Evolutionary conservation across 1,139 yeast species (phyloP).

Genomic region (Geotrichum citri-aurantii): DNA sequence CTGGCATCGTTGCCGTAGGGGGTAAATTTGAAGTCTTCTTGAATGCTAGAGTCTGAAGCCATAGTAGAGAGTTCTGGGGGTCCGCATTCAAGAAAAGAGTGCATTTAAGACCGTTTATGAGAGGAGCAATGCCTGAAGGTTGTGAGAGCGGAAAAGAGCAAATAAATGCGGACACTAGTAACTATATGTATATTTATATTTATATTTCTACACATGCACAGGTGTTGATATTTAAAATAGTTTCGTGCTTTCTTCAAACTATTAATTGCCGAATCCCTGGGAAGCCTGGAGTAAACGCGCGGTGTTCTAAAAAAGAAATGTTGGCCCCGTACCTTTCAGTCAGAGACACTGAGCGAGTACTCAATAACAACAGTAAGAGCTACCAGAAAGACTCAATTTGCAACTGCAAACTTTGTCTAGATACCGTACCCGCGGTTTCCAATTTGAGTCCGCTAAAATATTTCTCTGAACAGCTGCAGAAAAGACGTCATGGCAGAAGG

Average conservation of each 20-base stretch:
- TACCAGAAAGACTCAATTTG: neutral
- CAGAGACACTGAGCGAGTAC: neutral
- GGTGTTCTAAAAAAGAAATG: neutral
- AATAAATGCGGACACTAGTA: neutral
- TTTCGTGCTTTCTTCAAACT: neutral
- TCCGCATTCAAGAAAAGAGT: neutral
- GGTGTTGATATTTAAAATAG: neutral
- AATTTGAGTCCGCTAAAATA: neutral
- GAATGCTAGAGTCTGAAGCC: slow-evolving; percentile 7
- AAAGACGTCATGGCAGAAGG: neutral
- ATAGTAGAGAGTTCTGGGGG: neutral
- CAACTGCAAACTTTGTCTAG: neutral
- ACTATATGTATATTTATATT: too few species aligned
- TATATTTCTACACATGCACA: neutral
- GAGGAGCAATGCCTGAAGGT: neutral
- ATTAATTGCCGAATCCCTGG: neutral
- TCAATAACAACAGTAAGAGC: neutral
- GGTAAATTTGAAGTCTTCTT: neutral
- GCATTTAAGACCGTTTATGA: neutral
- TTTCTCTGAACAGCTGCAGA: neutral
- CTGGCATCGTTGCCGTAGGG: neutral
- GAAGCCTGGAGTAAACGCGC: neutral
- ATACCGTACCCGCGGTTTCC: neutral
- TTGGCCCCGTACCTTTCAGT: neutral
- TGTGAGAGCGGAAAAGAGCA: neutral